Evolutionary conservation across 805 yeast genomes (phyloP).

Genomic region (Sporopachydermia lactativora): DNA sequence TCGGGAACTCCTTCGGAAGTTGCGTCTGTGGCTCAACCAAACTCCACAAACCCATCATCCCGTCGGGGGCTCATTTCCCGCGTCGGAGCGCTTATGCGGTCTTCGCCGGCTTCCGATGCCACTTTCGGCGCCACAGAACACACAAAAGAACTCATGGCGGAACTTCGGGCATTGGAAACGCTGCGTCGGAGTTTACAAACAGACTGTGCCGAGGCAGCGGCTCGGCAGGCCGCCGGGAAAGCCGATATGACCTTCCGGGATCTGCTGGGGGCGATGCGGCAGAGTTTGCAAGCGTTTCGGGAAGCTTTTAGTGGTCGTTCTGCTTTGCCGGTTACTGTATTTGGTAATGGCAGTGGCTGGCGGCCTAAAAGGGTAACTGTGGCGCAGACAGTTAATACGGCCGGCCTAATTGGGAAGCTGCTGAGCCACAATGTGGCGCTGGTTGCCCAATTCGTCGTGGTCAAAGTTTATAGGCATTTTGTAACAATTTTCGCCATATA

Average conservation of each 20-base stretch:
- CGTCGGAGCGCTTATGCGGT: not conserved
- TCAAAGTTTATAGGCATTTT: not conserved
- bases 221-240: not conserved
- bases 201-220: not conserved
- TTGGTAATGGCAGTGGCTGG: no score
- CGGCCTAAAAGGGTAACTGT: no score
- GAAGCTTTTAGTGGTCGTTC: no score
- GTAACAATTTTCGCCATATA: conserved; percentile 20
- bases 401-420: no score
- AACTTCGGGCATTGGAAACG: not conserved
- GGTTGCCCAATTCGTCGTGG: no score
- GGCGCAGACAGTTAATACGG: no score
- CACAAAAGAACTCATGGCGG: not conserved
- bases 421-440: no score
- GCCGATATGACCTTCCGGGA: not conserved
- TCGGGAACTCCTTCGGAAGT: not conserved
- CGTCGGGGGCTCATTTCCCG: not conserved
- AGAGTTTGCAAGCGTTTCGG: not conserved
- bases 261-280: not conserved
- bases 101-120: not conserved
- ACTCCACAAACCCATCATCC: no score
- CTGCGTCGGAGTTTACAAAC: not conserved
- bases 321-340: no score
- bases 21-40: no score
- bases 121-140: not conserved